Evolutionary conservation across 164 flowering plant genomes (phyloP), one percentile per base, ranked within the genome.

Genomic region (Vitis riparia): DNA sequence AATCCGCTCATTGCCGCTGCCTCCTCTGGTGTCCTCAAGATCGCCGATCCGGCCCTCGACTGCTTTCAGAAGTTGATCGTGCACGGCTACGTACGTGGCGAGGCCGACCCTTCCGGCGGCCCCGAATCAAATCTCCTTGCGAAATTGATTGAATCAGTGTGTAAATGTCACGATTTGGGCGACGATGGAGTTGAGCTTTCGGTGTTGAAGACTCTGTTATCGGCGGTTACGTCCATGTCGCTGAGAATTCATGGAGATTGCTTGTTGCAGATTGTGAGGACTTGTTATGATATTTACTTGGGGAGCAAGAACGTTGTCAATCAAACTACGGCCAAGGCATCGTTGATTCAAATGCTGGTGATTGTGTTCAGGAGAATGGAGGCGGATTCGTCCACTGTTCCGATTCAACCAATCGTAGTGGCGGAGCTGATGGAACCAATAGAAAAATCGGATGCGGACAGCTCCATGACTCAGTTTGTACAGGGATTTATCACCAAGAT

Each of bases 351-450:
- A 70, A 96, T 93, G 98, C 81, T 92, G 65, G 97, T 96, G 68
- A 96, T 96, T 75, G 98, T 96, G 69, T 96, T 96, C 70, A 69
- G 98, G 78, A 74, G 99, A 66, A 96, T 96, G 99, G 99, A 96
- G 86, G 99, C 99, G 0, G 98, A 96, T 75, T 93, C 97, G 9
- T 88, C 95, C 0, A 89, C 95, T 0, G 98, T 90, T n/a, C 97
- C 98, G 0, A 68, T 96, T 66, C 99, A 96, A 82, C 99, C 99
- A 1, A 93, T 96, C 76, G 98, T 96, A 9, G 98, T 96, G 16
- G 98, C 99, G 0, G 99, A 96, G 73, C 67, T 96, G 76, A 92
- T 96, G 97, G 92, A 88, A 30, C 98, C 99, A 0, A 74, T 77
- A 10, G 99, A 92, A 81, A 93, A 93, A 68, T 70, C 87, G 7